Evolutionary conservation across 306 rosid species (phyloP).

Genomic region (Rosa multiflora): DNA sequence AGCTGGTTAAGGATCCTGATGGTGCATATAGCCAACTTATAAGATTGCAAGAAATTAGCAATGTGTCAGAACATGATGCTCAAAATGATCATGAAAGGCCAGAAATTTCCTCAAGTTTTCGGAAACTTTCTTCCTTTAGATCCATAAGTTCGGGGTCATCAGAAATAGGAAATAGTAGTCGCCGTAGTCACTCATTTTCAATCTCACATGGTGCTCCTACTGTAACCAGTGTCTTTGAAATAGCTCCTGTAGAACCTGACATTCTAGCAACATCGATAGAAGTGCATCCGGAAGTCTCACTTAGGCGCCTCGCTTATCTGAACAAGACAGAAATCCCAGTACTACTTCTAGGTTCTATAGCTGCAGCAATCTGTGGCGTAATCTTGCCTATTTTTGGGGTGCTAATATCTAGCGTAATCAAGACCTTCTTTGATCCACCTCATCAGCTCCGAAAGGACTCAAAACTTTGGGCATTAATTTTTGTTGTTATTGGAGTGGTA

Average conservation of each 20-base stretch:
- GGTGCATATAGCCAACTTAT: slow-evolving; percentile 75
- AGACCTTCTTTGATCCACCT: slow-evolving; percentile 58
- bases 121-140: slow-evolving; percentile 28
- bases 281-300: slow-evolving; percentile 42
- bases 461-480: slow-evolving; percentile 57
- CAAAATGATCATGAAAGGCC: slow-evolving; percentile 23
- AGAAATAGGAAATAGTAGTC: slow-evolving; percentile 46
- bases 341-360: slow-evolving; percentile 54
- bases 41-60: slow-evolving; percentile 47
- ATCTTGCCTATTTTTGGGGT: slow-evolving; percentile 51
- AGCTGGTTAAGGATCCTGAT: slow-evolving; percentile 52
- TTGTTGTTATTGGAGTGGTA: slow-evolving; percentile 43
- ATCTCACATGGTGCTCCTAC: slow-evolving; percentile 39
- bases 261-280: slow-evolving; percentile 19
- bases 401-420: slow-evolving; percentile 42
- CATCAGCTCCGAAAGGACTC: slow-evolving; percentile 61
- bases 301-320: slow-evolving; percentile 55
- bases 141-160: slow-evolving; percentile 62
- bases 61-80: slow-evolving; percentile 33
- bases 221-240: slow-evolving; percentile 29
- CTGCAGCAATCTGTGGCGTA: slow-evolving; percentile 53
- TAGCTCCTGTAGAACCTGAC: slow-evolving; percentile 21
- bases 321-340: slow-evolving; percentile 78
- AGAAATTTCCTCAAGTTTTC: slow-evolving; percentile 6
- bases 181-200: slow-evolving; percentile 53